These are phyloP conservation scores for Rhynchosporium graminicola DNA, from an alignment of 2,329 filamentous ascomycete species.

Conservation along the genomic window DNA sequence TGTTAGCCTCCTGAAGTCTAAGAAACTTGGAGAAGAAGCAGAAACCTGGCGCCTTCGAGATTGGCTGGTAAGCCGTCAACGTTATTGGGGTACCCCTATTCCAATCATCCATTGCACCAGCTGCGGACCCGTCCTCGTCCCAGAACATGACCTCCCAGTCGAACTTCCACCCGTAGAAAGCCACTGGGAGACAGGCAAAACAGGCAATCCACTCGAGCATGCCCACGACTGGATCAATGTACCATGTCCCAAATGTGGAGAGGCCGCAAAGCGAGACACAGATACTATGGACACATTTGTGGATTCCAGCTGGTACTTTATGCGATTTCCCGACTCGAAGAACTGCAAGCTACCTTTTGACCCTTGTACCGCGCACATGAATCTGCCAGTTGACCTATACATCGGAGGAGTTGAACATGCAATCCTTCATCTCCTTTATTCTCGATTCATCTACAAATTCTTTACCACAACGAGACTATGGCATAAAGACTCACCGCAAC, in stretches of 20 bases:
- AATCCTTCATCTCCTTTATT: constrained; percentile 85
- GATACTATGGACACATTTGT: constrained; percentile 98
- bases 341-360: constrained; percentile 65
- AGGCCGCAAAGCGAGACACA: constrained; percentile 75
- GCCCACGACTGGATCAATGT: constrained; percentile 74
- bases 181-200: constrained; percentile 67
- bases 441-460: constrained; percentile 89
- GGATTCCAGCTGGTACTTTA: constrained; percentile 92
- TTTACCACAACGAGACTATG: constrained; percentile 59
- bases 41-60: constrained; percentile 82
- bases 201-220: constrained; percentile 75
- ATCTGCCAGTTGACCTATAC: constrained; percentile 82
- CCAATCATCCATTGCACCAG: constrained; percentile 79
- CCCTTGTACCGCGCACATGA: constrained; percentile 53
- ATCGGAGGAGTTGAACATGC: constrained; percentile 89
- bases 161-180: constrained; percentile 67
- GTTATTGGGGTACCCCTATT: constrained; percentile 90
- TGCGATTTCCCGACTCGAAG: constrained; percentile 73
- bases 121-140: constrained; percentile 80
- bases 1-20: constrained; percentile 53
- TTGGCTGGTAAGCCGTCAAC: constrained; percentile 89
- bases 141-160: constrained; percentile 74
- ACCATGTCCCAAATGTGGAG: constrained; percentile 71
- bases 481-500: constrained; percentile 45
- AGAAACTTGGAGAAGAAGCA: constrained; percentile 59